Base-by-base conservation (phyloP, 148 eudicot genomes). In the Limonium bicolor region DNA sequence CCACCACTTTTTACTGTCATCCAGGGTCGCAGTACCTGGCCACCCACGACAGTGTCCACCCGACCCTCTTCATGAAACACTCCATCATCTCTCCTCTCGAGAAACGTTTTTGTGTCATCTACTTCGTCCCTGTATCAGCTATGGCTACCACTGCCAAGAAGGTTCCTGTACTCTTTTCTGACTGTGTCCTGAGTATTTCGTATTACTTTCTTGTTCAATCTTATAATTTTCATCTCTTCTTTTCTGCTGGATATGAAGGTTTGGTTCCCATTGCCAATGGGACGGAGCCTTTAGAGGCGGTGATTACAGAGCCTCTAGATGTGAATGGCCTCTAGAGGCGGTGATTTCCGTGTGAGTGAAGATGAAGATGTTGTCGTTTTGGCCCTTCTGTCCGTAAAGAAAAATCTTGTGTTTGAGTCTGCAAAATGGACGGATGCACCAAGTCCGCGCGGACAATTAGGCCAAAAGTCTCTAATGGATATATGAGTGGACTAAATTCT, bases 221-320 rank as follows among this genome's bases (percentile, higher is more conserved):
- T 35, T 37, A n/a, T 2, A 14, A 3, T 47, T 28, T 37, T 20
- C n/a, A n/a, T n/a, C n/a, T n/a, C 19, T 25, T 3, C 7, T 21
- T 41, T 21, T 21, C 45, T 1, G 43, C 19, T 41, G 26, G 23
- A 29, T 7, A 7, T 40, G 36, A 56, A 92, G 99, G 99, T 70
- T 72, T 92, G 71, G 88, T 92, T 16, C 99, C 99, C 34, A 54
- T 85, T 48, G 99, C 95, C 13, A 78, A 81, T 48, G 99, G 95
- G 17, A 75, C 86, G 29, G 99, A 92, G 69, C 94, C 99, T n/a
- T 18, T 85, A 74, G 99, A 92, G 76, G 94, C 99, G 40, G 85
- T 78, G 47, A 61, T 81, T 14, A 71, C 69, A n/a, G n/a, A n/a
- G n/a, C n/a, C n/a, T n/a, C n/a, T n/a, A n/a, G n/a, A n/a, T n/a